Conservation (phyloP, 192 early-diverging fungal genomes). For the Paraglomus brasilianum region DNA sequence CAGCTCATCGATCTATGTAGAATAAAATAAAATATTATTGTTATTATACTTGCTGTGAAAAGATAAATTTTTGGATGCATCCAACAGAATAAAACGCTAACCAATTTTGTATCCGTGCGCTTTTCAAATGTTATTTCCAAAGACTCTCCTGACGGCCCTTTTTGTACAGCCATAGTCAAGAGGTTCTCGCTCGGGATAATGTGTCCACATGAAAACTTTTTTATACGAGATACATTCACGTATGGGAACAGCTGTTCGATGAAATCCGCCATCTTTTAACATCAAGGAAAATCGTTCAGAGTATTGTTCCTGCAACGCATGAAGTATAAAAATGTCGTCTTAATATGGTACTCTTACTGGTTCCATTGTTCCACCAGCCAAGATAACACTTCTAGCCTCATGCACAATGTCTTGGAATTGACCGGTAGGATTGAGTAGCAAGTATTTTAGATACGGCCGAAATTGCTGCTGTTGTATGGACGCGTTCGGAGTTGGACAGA, state of each 20-base stretch:
- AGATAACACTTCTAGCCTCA: constrained; percentile 77
- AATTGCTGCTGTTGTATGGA: constrained; percentile 13
- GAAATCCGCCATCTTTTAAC: constrained; percentile 44
- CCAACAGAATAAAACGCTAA: constrained; percentile 30
- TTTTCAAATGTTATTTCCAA: constrained; percentile 72
- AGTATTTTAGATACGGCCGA: constrained; percentile 65
- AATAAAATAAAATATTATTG: neutral
- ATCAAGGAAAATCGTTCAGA: neutral
- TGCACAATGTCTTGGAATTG: constrained; percentile 73
- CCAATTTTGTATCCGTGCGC: constrained; percentile 46
- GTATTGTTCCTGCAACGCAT: too few relatives aligned
- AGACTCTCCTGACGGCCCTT: constrained; percentile 60
- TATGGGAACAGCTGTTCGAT: constrained; percentile 54
- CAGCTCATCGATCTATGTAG: constrained; percentile 60
- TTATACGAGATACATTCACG: constrained; percentile 46
- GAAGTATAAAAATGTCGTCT: constrained; percentile 34
- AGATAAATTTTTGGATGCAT: too few relatives aligned
- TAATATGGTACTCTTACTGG: constrained; percentile 51
- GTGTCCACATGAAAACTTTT: constrained; percentile 79
- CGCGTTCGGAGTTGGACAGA: neutral
- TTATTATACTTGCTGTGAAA: neutral
- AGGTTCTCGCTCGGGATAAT: constrained; percentile 80
- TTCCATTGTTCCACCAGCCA: constrained; percentile 94
- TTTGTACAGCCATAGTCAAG: constrained; percentile 59
- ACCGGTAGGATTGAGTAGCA: constrained; percentile 83